Conservation (phyloP, 257 asterid genomes). For the Fraxinus cuspidata region DNA sequence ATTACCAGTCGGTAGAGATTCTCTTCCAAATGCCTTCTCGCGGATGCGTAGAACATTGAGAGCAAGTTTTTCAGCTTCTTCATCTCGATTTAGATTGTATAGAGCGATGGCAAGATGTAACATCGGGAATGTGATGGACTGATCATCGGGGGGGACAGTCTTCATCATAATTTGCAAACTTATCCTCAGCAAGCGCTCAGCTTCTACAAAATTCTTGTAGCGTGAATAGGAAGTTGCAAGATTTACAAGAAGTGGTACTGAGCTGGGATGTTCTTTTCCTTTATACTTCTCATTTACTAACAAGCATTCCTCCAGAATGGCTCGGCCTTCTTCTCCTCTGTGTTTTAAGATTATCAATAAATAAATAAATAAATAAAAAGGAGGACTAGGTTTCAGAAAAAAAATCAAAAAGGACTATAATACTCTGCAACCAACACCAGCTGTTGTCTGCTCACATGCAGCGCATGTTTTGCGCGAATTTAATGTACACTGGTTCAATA, state of each 20-base stretch:
- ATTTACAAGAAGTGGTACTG: conserved; percentile 77
- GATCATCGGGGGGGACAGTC: conserved; percentile 71
- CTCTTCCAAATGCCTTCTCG: conserved; percentile 78
- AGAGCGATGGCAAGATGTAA: conserved; percentile 74
- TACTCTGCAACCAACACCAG: neutral
- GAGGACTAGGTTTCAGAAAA: too few relatives aligned
- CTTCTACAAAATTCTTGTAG: conserved; percentile 74
- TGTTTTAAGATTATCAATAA: conserved; percentile 17
- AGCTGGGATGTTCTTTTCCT: conserved; percentile 78
- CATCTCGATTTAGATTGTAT: conserved; percentile 64
- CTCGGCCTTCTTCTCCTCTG: conserved; percentile 85
- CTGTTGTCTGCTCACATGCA: conserved; percentile 7
- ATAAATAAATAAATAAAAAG: neutral
- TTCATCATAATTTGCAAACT: conserved; percentile 71
- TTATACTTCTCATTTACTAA: conserved; percentile 53
- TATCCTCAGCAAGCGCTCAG: conserved; percentile 76
- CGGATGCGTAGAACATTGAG: conserved; percentile 63
- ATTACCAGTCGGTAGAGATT: conserved; percentile 86
- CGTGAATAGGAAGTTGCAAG: conserved; percentile 88
- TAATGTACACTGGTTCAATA: conserved; percentile 8
- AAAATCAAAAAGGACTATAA: neutral
- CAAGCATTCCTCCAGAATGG: conserved; percentile 70
- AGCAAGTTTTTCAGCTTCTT: conserved; percentile 86
- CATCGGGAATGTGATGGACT: conserved; percentile 81
- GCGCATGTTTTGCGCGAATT: neutral